These are phyloP conservation scores for Quercus engelmannii DNA, from an alignment of 306 rosid species.

Conservation along the genomic window DNA sequence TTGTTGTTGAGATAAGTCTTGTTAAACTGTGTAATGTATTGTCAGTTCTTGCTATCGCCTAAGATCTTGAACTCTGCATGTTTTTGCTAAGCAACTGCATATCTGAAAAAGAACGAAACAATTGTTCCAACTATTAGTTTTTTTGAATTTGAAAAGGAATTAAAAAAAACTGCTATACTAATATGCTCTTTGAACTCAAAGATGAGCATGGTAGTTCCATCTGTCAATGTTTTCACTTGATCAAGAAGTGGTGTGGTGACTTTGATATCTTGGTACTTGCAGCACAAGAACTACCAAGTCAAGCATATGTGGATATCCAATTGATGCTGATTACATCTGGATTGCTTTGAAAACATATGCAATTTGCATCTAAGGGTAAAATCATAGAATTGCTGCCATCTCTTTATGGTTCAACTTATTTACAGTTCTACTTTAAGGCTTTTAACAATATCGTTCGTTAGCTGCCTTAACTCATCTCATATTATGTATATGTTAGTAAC, in stretches of 20 bases:
- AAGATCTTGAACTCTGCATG: background rate
- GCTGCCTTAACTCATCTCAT: background rate
- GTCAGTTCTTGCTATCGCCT: background rate
- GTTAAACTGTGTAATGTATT: background rate
- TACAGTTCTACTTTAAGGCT: background rate
- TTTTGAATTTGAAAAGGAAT: background rate
- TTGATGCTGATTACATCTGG: constrained; percentile 84
- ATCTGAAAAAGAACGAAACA: background rate
- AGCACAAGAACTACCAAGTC: constrained; percentile 78
- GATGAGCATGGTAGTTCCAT: too few relatives aligned
- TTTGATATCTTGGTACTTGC: constrained; percentile 28
- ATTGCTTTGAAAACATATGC: constrained; percentile 87
- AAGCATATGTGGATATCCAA: constrained; percentile 82
- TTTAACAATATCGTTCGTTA: background rate
- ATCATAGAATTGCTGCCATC: constrained; percentile 9
- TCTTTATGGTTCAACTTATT: constrained; percentile 13
- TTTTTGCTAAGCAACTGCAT: background rate
- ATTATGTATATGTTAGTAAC: background rate
- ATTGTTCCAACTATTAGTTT: background rate
- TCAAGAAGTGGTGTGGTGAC: constrained; percentile 6
- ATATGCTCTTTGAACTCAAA: too few relatives aligned
- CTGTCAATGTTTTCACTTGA: background rate
- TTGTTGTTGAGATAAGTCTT: background rate
- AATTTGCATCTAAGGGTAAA: constrained; percentile 80
- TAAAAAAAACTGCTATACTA: too few relatives aligned